Conservation (phyloP, 495 filamentous ascomycete genomes). For the Penicillium simplicissimum region DNA sequence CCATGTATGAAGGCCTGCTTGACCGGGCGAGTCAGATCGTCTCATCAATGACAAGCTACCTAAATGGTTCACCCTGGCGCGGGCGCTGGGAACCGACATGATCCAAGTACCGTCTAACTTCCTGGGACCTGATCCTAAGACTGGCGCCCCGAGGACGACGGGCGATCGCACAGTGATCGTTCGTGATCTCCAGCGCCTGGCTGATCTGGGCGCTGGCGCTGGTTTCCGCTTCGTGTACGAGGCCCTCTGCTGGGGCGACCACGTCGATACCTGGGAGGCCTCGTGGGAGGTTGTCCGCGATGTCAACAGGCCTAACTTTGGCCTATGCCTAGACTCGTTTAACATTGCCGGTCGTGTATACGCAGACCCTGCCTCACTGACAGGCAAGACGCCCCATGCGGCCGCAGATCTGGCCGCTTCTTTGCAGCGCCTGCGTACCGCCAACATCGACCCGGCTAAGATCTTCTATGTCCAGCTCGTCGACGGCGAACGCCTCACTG, state of each 20-base stretch:
- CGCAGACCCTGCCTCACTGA: constrained; percentile 61
- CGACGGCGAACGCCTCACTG: constrained; percentile 64
- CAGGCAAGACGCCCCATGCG: constrained; percentile 58
- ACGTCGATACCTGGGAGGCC: constrained; percentile 70
- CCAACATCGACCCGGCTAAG: constrained; percentile 62
- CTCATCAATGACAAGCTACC: constrained; percentile 60
- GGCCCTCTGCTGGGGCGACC: constrained; percentile 72
- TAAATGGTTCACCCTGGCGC: constrained; percentile 68
- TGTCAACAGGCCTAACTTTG: constrained; percentile 73
- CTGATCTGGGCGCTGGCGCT: constrained; percentile 59
- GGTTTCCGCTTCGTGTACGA: constrained; percentile 75
- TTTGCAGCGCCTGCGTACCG: constrained; percentile 53
- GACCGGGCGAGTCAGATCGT: constrained; percentile 61
- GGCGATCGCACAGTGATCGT: constrained; percentile 61
- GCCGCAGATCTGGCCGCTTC: constrained; percentile 58
- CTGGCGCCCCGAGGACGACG: constrained; percentile 41
- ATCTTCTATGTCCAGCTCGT: constrained; percentile 81
- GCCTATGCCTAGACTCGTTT: constrained; percentile 78
- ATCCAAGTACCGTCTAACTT: constrained; percentile 77
- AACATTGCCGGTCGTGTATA: constrained; percentile 77
- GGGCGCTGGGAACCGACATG: constrained; percentile 64
- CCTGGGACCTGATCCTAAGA: constrained; percentile 51
- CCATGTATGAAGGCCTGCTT: constrained; percentile 74
- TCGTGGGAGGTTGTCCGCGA: constrained; percentile 66
- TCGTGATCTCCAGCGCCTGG: constrained; percentile 61